These are phyloP conservation scores for Pichia sp. DNA, from an alignment of 1,139 yeast genomes.

Conservation along the genomic window DNA sequence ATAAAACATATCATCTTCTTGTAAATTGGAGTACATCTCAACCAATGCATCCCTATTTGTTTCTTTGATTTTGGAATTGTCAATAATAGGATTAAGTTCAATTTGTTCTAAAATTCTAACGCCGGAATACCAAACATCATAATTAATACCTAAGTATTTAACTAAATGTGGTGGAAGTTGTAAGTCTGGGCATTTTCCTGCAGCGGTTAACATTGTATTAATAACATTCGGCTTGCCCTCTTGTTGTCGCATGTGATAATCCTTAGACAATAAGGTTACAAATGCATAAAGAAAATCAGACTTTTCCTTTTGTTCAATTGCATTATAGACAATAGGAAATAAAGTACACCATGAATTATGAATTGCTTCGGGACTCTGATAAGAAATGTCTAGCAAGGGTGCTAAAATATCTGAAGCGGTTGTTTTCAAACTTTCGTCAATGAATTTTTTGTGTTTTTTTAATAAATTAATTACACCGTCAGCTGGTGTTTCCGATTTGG, in stretches of 20 bases:
- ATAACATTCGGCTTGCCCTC: conserved; percentile 85
- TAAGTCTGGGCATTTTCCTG: conserved; percentile 62
- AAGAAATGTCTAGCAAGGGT: conserved; percentile 77
- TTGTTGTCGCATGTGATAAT: conserved; percentile 83
- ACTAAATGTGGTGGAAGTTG: conserved; percentile 93
- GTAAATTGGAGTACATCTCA: conserved; percentile 80
- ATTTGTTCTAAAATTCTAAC: conserved; percentile 74
- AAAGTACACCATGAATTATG: conserved; percentile 79
- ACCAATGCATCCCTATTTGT: conserved; percentile 86
- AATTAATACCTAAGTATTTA: conserved; percentile 81
- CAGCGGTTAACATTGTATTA: conserved; percentile 75
- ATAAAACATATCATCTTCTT: conserved; percentile 94
- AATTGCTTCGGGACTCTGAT: conserved; percentile 72
- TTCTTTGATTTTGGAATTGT: conserved; percentile 68
- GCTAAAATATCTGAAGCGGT: conserved; percentile 54
- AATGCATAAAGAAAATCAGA: conserved; percentile 77
- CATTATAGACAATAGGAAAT: conserved; percentile 72
- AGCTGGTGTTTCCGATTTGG: conserved; percentile 2
- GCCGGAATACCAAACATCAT: conserved; percentile 89
- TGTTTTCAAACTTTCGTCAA: conserved; percentile 31
- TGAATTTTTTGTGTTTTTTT: conserved; percentile 44
- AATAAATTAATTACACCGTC: conserved; percentile 36
- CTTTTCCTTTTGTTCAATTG: conserved; percentile 72
- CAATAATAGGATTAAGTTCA: conserved; percentile 43
- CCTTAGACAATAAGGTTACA: conserved; percentile 76